phyloP scores from a whole-genome alignment of 2,329 filamentous ascomycete species.

The Grosmannia serpens region DNA sequence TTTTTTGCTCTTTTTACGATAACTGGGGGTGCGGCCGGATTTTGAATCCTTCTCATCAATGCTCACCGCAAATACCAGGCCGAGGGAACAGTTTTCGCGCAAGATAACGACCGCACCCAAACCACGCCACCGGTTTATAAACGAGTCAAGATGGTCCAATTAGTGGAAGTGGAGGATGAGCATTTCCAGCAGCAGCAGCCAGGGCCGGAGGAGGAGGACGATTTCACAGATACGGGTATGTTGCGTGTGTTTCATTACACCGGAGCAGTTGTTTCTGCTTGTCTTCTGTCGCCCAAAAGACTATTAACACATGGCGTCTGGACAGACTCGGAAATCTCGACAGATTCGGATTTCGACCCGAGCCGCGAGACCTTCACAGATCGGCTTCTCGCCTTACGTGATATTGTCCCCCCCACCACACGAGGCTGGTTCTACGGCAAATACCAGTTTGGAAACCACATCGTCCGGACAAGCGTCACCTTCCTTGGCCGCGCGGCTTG shows the following conservation, averaged over 20 bases:
- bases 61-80: background rate
- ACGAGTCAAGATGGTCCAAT: slow-evolving; percentile 64
- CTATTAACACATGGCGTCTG: background rate
- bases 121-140: background rate
- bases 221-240: slow-evolving; percentile 83
- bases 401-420: slow-evolving; percentile 64
- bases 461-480: slow-evolving; percentile 47
- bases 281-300: too few relatives aligned
- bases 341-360: slow-evolving; percentile 60
- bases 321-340: slow-evolving; percentile 72
- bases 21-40: background rate
- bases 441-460: slow-evolving; percentile 40
- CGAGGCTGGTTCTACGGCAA: slow-evolving; percentile 56
- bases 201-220: slow-evolving; percentile 68
- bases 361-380: slow-evolving; percentile 49
- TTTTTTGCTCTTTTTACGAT: background rate
- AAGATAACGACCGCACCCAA: background rate
- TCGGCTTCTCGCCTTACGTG: slow-evolving; percentile 59
- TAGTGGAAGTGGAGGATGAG: slow-evolving; percentile 94
- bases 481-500: slow-evolving; percentile 82
- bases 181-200: slow-evolving; percentile 68
- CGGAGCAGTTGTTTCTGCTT: background rate
- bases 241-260: background rate
- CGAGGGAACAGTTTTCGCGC: background rate
- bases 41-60: background rate